Base-by-base conservation (phyloP, 2,329 filamentous ascomycete genomes). In the Sporothrix schenckii region DNA sequence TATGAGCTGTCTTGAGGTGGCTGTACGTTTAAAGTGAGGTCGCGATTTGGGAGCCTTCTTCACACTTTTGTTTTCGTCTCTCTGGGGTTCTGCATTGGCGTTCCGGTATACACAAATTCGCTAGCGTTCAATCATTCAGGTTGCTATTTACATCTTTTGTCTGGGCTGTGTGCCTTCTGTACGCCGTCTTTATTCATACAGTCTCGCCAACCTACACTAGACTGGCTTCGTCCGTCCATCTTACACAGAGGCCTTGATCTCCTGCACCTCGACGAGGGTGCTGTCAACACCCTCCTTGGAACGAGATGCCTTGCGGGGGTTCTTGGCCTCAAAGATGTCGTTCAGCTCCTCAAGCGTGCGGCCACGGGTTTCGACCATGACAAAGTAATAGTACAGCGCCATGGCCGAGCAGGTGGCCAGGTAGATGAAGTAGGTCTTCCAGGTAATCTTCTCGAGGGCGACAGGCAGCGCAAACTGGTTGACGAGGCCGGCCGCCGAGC, bases 321-420 rank as follows among this genome's bases (percentile, higher is more conserved):
- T 71, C 39, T 39, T 49, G 13, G 63, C 70, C 58, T 68, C 50
- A 58, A 72, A 72, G 19, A 72, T 71, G 14, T 54, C 69, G 54
- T 71, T 69, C 39, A 71, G 49, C 44, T 72, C 71, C 49, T 70
- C 65, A 4, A 70, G 65, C 13, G 47, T 70, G 34, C 53, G 68
- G 54, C 69, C 69, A 13, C 66, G 66, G 11, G 71, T 72, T 69
- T 72, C 84, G 91, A 95, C 79, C 56, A 89, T 68, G 58, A 72
- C 50, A 27, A 72, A 67, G 58, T 70, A 72, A 50, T 61, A 67
- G 65, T 61, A 67, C 19, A 70, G n/a, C 14, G 69, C 54, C 53
- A 49, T 52, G 44, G 44, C 41, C 10, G 65, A 47, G 47, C 65
- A 67, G 44, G 53, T 61, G 54, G 27, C 69, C 30, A 70, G 19